Base-by-base conservation (phyloP, 305 asterid genomes). In the Stenogyne calaminthoides region DNA sequence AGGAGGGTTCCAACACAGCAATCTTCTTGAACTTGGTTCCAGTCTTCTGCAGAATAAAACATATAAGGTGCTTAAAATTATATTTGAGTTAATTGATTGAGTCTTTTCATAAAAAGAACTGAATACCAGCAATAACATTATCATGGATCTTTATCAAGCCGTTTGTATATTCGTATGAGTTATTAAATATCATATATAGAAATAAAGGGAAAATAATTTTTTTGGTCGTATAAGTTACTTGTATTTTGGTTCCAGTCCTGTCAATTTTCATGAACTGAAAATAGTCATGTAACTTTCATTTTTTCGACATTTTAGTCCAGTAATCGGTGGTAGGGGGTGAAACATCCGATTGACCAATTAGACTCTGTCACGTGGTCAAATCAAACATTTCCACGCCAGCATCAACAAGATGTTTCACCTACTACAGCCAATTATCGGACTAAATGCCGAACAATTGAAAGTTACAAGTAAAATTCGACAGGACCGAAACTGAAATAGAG, bases 1-100 rank as follows among this genome's bases (percentile, higher is more conserved):
- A 6, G 87, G 85, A 32, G 81, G 83, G 74, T 82, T 85, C 87
- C 89, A 85, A 55, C 87, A 86, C n/a, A 80, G 72, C 82, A 86
- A 79, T 77, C 77, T 70, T 72, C 88, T 78, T 16, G 91, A 86
- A 72, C 83, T 85, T 10, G 88, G 22, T 68, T 84, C 88, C 4
- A 84, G 75, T 74, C 76, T 81, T 84, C 88, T 84, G 82, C 76
- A 76, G 15, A 72, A 58, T 11, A 61, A 56, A 63, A 55, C 54
- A 22, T 2, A 54, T 19, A 7, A 67, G 47, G 52, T 58, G 37
- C 56, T 40, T 20, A 46, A 37, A 57, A 66, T 64, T 18, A 57
- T 46, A n/a, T 20, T 15, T 15, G 56, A 22, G 75, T 20, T 10
- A 19, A 39, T 22, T 3, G 49, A 19, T 46, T 34, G 32, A 58